Evolutionary conservation across 352 stramenopile species (phyloP).

Genomic region (Phytopythium oedochilum): DNA sequence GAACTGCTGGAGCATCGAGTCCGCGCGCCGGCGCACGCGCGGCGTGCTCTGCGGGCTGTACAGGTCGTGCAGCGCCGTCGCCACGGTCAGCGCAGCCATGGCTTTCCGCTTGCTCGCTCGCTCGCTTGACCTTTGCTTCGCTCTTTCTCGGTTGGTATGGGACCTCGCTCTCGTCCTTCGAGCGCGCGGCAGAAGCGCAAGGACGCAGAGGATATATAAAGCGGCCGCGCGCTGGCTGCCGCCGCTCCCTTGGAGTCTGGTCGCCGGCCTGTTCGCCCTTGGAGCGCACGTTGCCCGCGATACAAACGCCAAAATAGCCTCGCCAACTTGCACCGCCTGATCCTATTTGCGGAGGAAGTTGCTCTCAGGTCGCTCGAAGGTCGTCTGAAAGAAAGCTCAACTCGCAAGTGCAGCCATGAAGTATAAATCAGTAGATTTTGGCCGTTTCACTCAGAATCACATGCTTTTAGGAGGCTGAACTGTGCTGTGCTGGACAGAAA

Average conservation of each 20-base stretch:
- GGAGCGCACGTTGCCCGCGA: background rate
- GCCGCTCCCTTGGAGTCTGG: background rate
- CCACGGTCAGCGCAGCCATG: conserved; percentile 43
- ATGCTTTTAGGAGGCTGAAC: no score
- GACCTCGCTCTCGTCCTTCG: background rate
- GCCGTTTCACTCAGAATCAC: no score
- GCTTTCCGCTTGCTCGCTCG: no score
- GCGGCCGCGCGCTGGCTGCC: background rate
- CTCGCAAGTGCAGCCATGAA: background rate
- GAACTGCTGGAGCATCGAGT: conserved; percentile 71
- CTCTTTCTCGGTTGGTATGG: conserved; percentile 5
- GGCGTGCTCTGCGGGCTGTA: conserved; percentile 68
- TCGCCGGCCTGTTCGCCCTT: background rate
- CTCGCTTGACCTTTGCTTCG: conserved; percentile 7
- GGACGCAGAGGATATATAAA: background rate
- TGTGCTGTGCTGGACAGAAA: no score
- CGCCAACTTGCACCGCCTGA: background rate
- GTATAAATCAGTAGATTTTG: no score
- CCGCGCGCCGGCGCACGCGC: conserved; percentile 59
- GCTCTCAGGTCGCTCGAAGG: conserved; percentile 1
- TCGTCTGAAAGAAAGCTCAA: background rate
- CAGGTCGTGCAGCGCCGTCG: conserved; percentile 64
- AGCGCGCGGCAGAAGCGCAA: no score
- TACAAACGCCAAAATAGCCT: background rate
- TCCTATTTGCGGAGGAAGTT: background rate